A percentile compares a stretch with the other conserved stretches of the same genome.
phyloP scores from a whole-genome alignment of 352 stramenopile species.

The Phytophthora brassicae region DNA sequence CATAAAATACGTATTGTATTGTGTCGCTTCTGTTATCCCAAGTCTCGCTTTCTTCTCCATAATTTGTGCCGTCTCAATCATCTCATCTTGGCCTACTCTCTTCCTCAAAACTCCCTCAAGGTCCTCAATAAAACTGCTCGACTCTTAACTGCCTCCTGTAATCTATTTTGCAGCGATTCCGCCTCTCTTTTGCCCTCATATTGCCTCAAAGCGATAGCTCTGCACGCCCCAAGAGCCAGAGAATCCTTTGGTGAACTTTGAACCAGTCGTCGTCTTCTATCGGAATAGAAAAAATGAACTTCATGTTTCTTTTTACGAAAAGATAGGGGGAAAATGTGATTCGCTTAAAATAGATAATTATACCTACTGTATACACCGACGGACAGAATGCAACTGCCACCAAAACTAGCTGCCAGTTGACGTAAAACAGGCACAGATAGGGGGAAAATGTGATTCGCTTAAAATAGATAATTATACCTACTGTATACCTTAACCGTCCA shows the following conservation, averaged over 20 bases:
- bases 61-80: slow-evolving; percentile 3
- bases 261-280: too few species aligned
- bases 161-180: slow-evolving; percentile 13
- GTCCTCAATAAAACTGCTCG: slow-evolving; percentile 24
- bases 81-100: slow-evolving; percentile 11
- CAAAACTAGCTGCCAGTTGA: too few species aligned
- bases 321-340: too few species aligned
- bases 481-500: too few species aligned
- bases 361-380: too few species aligned
- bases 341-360: too few species aligned
- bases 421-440: too few species aligned
- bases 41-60: slow-evolving; percentile 18
- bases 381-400: too few species aligned
- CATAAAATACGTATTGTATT: slow-evolving; percentile 29
- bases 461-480: too few species aligned
- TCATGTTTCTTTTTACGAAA: too few species aligned
- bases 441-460: too few species aligned
- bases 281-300: too few species aligned
- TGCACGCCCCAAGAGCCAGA: slow-evolving; percentile 19
- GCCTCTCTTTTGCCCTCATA: slow-evolving; percentile 28
- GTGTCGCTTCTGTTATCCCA: slow-evolving; percentile 12
- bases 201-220: slow-evolving; percentile 23
- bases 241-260: slow-evolving; percentile 5
- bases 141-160: slow-evolving; percentile 14
- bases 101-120: slow-evolving; percentile 18